Conservation (phyloP, 2,329 filamentous ascomycete genomes). For the Ceratocystis cubensis region DNA sequence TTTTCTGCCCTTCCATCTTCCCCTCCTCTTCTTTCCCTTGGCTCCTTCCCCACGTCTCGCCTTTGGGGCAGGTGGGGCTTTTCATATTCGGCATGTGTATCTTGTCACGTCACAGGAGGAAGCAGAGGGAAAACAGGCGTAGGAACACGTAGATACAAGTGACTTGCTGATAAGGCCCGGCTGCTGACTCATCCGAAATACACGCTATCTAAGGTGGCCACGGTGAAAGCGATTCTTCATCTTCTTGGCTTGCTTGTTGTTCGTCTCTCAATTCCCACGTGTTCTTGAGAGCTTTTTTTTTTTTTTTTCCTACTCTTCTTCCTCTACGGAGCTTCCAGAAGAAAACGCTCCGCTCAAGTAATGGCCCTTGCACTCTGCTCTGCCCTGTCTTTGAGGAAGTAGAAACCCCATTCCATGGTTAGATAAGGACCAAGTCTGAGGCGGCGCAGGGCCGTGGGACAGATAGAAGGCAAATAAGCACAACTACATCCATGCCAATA, state of each 20-base stretch:
- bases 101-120: not conserved
- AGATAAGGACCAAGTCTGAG: not conserved
- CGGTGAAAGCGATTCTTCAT: not conserved
- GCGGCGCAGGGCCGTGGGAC: not conserved
- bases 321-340: constrained; percentile 4
- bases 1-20: not conserved
- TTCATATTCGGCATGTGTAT: not conserved
- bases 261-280: not conserved
- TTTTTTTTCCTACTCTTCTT: not conserved
- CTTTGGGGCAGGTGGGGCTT: not conserved
- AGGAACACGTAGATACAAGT: not conserved
- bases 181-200: not conserved
- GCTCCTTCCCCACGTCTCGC: constrained; percentile 1
- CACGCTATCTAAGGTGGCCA: not conserved
- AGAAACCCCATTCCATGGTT: not conserved
- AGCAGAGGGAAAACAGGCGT: not conserved
- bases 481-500: not conserved
- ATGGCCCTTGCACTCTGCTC: not conserved
- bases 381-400: not conserved
- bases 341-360: not conserved
- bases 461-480: not conserved
- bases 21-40: not conserved
- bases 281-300: not conserved
- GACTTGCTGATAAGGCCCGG: not conserved
- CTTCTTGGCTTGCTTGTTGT: not conserved